Evolutionary conservation across 116 monocot genomes (phyloP).

Genomic region (Posidonia oceanica): DNA sequence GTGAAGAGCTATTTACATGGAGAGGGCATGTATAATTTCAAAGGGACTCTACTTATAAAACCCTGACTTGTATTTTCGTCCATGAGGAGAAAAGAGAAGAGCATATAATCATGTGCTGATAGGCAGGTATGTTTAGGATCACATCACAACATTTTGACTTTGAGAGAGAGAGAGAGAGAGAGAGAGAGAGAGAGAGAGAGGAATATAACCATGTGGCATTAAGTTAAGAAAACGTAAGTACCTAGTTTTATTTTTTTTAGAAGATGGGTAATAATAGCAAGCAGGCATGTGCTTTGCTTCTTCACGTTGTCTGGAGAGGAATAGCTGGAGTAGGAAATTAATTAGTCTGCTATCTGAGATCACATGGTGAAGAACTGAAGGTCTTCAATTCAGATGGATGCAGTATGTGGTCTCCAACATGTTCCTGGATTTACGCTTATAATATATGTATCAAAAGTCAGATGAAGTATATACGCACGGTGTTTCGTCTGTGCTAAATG

Average conservation of each 20-base stretch:
- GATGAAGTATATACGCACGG: too few relatives aligned
- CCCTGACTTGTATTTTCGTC: too few relatives aligned
- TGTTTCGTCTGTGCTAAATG: too few relatives aligned
- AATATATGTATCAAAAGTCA: too few relatives aligned
- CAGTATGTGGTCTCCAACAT: too few relatives aligned
- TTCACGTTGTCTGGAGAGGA: neutral
- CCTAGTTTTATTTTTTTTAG: neutral
- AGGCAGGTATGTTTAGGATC: too few relatives aligned
- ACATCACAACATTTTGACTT: neutral
- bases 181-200: neutral
- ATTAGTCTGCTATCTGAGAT: neutral
- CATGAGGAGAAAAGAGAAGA: neutral
- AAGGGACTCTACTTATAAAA: too few relatives aligned
- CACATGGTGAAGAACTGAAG: neutral
- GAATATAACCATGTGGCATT: neutral
- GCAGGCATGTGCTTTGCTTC: neutral
- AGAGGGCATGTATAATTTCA: too few relatives aligned
- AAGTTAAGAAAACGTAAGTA: neutral
- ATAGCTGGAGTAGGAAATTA: neutral
- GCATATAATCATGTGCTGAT: neutral
- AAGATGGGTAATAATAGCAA: neutral
- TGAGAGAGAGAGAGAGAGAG: constrained; percentile 2
- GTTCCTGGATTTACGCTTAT: too few relatives aligned
- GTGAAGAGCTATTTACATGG: neutral
- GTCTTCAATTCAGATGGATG: neutral